A percentile compares a stretch with the other conserved stretches of the same genome.
phyloP scores from a whole-genome alignment of 139 green algal species.

The Coccomyxa sp. region DNA sequence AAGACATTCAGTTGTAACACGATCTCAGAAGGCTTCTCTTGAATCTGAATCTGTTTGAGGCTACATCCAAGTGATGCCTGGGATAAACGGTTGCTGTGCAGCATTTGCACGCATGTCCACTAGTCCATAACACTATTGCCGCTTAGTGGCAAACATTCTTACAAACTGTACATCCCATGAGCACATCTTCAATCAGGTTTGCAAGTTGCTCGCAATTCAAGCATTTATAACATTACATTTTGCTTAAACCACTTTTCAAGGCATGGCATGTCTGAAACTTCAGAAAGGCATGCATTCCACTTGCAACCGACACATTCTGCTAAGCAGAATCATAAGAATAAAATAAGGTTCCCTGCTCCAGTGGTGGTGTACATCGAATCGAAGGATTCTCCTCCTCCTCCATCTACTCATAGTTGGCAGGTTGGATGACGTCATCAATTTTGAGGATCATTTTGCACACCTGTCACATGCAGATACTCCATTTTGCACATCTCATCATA shows the following conservation, averaged over 20 bases:
- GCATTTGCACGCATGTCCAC: too few relatives aligned
- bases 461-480: background rate
- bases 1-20: background rate
- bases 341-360: background rate
- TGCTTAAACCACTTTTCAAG: background rate
- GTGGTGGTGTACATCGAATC: too few relatives aligned
- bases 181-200: too few relatives aligned
- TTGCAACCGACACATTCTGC: background rate
- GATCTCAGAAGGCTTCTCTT: too few relatives aligned
- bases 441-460: slow-evolving; percentile 99
- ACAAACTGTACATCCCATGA: too few relatives aligned
- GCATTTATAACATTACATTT: background rate
- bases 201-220: too few relatives aligned
- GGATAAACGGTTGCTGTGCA: too few relatives aligned
- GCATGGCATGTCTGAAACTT: background rate
- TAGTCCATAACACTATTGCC: too few relatives aligned
- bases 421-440: slow-evolving; percentile 97
- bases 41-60: too few relatives aligned
- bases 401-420: slow-evolving; percentile 35
- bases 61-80: too few relatives aligned
- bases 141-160: too few relatives aligned
- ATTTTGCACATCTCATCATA: background rate
- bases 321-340: background rate
- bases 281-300: background rate
- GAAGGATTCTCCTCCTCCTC: too few relatives aligned